A percentile compares a stretch with the other conserved stretches of the same genome.
Conservation (phyloP, 2,329 filamentous ascomycete species). For the Aspergillus caelatus region DNA sequence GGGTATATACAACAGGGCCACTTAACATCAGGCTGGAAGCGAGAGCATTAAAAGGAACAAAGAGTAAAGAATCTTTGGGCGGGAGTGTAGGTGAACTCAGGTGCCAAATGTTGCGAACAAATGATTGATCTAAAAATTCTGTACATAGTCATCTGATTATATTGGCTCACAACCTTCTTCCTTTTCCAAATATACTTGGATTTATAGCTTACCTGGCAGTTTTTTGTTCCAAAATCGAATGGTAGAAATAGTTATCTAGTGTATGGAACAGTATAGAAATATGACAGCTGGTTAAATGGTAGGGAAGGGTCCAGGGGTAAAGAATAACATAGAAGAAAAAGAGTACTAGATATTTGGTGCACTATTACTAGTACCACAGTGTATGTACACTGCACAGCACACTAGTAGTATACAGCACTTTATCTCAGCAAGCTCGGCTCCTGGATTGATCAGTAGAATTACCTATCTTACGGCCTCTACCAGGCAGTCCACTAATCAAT, state of each 20-base stretch:
- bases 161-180: neutral
- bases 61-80: neutral
- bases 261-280: neutral
- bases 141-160: neutral
- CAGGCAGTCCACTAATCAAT: no score
- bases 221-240: neutral
- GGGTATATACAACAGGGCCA: neutral
- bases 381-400: no score
- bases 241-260: neutral
- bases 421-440: no score
- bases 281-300: neutral
- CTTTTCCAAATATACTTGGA: neutral
- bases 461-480: no score
- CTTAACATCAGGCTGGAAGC: neutral
- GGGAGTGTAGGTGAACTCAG: no score
- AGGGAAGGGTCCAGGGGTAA: neutral
- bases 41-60: neutral
- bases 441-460: no score
- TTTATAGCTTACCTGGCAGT: neutral
- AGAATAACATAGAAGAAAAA: neutral
- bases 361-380: neutral
- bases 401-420: no score
- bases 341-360: neutral
- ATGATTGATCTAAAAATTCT: neutral
- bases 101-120: neutral